A percentile compares a stretch with the other conserved stretches of the same genome.
phyloP scores from a whole-genome alignment of 192 early-diverging fungal species.

The Coemansia brasiliensis region DNA sequence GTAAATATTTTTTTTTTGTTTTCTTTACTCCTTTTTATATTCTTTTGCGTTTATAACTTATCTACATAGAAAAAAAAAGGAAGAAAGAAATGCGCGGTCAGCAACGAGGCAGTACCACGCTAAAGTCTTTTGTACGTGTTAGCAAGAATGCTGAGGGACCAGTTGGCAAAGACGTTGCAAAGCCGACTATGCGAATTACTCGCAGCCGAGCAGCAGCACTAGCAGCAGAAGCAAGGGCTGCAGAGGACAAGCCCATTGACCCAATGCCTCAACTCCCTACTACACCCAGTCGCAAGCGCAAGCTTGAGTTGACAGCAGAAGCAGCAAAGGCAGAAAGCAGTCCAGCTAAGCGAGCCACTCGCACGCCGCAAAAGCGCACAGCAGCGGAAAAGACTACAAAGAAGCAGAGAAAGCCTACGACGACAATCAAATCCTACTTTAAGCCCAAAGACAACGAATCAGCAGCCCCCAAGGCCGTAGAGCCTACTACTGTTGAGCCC shows the following conservation, averaged over 20 bases:
- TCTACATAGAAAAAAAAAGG: no score
- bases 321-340: background rate
- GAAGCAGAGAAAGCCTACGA: constrained; percentile 6
- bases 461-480: background rate
- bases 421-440: constrained; percentile 39
- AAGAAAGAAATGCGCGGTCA: constrained; percentile 8
- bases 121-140: constrained; percentile 46
- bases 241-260: background rate
- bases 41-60: no score
- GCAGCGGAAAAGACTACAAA: background rate
- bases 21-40: background rate
- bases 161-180: constrained; percentile 14
- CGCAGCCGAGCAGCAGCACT: constrained; percentile 28
- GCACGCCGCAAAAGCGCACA: background rate
- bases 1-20: no score
- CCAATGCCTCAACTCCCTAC: background rate
- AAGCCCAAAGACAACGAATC: background rate
- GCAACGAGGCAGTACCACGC: constrained; percentile 14
- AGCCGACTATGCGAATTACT: constrained; percentile 26
- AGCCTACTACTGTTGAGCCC: background rate
- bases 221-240: background rate
- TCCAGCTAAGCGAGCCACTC: constrained; percentile 6
- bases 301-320: constrained; percentile 1
- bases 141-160: constrained; percentile 38
- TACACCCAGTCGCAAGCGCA: constrained; percentile 33